Base-by-base conservation (phyloP, 2,329 filamentous ascomycete species). In the Neopestalotiopsis rosae region DNA sequence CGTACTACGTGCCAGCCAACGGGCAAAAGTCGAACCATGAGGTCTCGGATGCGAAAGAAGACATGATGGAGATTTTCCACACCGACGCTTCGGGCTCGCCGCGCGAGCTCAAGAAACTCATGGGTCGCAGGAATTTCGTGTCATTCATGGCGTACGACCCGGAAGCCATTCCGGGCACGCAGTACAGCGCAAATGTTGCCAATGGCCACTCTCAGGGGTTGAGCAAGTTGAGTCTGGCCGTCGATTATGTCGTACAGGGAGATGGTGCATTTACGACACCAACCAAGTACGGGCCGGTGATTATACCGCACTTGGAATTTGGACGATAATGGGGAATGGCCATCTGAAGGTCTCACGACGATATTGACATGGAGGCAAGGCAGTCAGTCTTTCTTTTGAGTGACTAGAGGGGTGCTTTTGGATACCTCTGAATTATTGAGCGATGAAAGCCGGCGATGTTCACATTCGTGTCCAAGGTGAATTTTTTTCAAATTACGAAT, bases 41-140 rank as follows among this genome's bases (percentile, higher is more conserved):
- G 72, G 88, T 93, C 1, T 92, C 91, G 1, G 96, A 99, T 79
- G 99, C 96, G 61, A 98, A 99, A 81, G 96, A 99, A 81, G 96
- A 99, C 82, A 99, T 99, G 96, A 97, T 99, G 93, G 96, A 99
- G 84, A 97, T 99, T 73, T 99, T 99, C 87, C 94, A 96, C 76
- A 93, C 92, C 7, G 96, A 99, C 75, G 94, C 96, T 17, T 94
- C 91, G 67, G 95, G 96, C n/a, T 85, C 89, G 45, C 86, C 90
- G 0, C 88, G 95, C 61, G 95, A 98, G 80, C 86, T 95, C 77
- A 95, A 95, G 83, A 93, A 95, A 77, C 88, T 99, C 65, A 99
- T 99, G 94, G 94, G 92, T 0, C 87, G 95, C 57, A 87, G 96
- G 69, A 98, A 98, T 78, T 99, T 98, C 77, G 91, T 95, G 13